Percentiles rank a stretch among this genome's conserved stretches.
Conservation (phyloP, 2,329 filamentous ascomycete species). For the Canariomyces notabilis region DNA sequence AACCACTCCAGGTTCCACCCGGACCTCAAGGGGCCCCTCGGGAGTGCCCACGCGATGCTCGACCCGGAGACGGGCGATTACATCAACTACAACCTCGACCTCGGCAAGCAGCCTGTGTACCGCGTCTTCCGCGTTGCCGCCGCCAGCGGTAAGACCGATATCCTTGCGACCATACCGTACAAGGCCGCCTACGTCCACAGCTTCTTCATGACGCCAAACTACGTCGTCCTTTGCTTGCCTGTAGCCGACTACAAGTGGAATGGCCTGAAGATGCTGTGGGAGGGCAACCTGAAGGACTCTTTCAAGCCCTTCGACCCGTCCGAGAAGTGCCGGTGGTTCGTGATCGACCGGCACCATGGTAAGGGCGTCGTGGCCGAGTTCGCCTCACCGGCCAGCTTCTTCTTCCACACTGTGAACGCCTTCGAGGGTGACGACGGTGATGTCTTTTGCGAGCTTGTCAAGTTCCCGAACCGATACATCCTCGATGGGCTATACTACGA, state of each 20-base stretch:
- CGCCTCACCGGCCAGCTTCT: conserved; percentile 64
- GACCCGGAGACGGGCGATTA: conserved; percentile 70
- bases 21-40: conserved; percentile 59
- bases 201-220: conserved; percentile 66
- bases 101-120: conserved; percentile 56
- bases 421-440: conserved; percentile 55
- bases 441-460: conserved; percentile 55
- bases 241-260: conserved; percentile 53
- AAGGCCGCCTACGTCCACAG: conserved; percentile 75
- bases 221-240: conserved; percentile 69
- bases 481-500: conserved; percentile 66
- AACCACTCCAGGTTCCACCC: conserved; percentile 60
- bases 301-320: conserved; percentile 58
- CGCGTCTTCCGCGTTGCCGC: conserved; percentile 64
- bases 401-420: conserved; percentile 75
- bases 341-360: conserved; percentile 61
- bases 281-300: conserved; percentile 63
- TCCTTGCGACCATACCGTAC: conserved; percentile 62
- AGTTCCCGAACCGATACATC: conserved; percentile 61
- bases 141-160: conserved; percentile 58
- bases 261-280: conserved; percentile 58
- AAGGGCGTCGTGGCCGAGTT: conserved; percentile 65
- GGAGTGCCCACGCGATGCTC: conserved; percentile 65
- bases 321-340: conserved; percentile 62
- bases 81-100: conserved; percentile 75